Evolutionary conservation across 1,284 basidiomycete species (phyloP), one percentile per base, ranked within the genome.

Genomic region (Neonothopanus nambi): DNA sequence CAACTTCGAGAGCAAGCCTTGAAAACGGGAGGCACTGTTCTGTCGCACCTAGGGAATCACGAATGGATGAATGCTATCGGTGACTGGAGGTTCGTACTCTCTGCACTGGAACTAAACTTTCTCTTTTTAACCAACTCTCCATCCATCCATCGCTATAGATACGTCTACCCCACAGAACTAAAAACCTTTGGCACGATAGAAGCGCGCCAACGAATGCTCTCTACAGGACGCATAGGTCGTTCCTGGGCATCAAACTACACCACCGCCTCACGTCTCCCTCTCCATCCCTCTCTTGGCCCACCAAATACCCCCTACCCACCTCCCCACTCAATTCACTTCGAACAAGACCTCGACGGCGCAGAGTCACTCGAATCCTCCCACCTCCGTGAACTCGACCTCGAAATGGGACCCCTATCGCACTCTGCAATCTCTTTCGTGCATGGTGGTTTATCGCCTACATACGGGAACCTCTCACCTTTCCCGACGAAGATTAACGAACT

Each of bases 11-110:
- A 73, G 8, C 85, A 96, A 68, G 93, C 94, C 1, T 66, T 70
- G 1, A 69, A 69, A 0, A 75, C 70, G 5, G 93, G 93, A 1
- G 94, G 91, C 0, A 77, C 76, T 8, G 79, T 98, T 11, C 67
- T 95, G 24, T 85, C 81, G 15, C 78, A 93, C 54, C 71, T 96
- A 23, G 95, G 95, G n/a, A 98, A 95, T 63, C 91, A 93, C 59
- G 91, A 93, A 64, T 85, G 82, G 79, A 95, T 95, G 93, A 95
- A 95, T 62, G 84, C 82, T 7, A 86, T 95, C 59, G 89, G 89
- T 84, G 58, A 49, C 21, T 40, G 38, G 38, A 40, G 21, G 17
- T 23, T 23, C 76, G 69, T 36, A n/a, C n/a, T n/a, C n/a, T n/a
- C n/a, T n/a, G n/a, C n/a, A n/a, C n/a, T n/a, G n/a, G n/a, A n/a